phyloP scores from a whole-genome alignment of 2,329 filamentous ascomycete genomes.

The Aureobasidium uvarum region DNA sequence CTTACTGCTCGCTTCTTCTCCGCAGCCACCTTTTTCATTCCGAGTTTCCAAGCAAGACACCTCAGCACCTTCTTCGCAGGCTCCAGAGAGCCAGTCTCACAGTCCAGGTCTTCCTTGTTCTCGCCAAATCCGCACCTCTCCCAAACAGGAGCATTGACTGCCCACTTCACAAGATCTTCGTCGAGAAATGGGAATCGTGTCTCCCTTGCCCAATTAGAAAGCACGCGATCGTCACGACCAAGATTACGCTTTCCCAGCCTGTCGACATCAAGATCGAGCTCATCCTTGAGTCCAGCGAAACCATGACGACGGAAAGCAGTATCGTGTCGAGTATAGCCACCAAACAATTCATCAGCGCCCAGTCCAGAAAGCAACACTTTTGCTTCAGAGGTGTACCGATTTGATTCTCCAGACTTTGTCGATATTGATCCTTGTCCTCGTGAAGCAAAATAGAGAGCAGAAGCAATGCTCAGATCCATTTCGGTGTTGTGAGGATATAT shows the following conservation, averaged over 20 bases:
- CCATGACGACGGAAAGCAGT: conserved; percentile 69
- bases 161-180: conserved; percentile 79
- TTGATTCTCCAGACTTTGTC: conserved; percentile 31
- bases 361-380: conserved; percentile 87
- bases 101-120: conserved; percentile 30
- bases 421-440: conserved; percentile 59
- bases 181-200: conserved; percentile 89
- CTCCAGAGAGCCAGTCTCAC: conserved; percentile 54
- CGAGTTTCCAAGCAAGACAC: conserved; percentile 70
- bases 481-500: conserved; percentile 96
- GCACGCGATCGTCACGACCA: conserved; percentile 86
- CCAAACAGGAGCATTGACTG: conserved; percentile 69
- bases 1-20: conserved; percentile 90
- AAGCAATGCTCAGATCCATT: conserved; percentile 96
- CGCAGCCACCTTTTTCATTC: conserved; percentile 67
- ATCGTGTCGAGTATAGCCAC: conserved; percentile 82
- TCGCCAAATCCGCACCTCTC: conserved; percentile 79
- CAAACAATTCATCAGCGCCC: conserved; percentile 94
- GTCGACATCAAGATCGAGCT: conserved; percentile 80
- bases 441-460: conserved; percentile 91
- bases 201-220: conserved; percentile 86
- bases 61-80: conserved; percentile 79
- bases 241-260: conserved; percentile 92
- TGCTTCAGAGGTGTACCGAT: conserved; percentile 64
- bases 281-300: conserved; percentile 69